A percentile compares a stretch with the other conserved stretches of the same genome.
Evolutionary conservation across 2,329 filamentous ascomycete genomes (phyloP).

Genomic region (Ceratocystis eucalypticola): DNA sequence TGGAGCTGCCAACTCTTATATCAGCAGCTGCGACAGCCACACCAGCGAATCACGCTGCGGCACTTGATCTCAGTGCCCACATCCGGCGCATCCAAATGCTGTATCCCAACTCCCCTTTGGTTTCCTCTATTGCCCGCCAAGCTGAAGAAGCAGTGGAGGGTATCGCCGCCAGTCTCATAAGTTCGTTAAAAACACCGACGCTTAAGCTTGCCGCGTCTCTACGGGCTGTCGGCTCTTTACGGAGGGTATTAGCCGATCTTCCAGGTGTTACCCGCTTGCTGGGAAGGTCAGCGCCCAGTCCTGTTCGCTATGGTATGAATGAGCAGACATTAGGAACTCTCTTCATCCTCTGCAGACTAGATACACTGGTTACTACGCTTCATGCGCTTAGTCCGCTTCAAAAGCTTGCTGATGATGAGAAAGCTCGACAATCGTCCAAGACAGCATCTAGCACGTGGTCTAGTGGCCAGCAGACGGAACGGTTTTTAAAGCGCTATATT

Average conservation of each 20-base stretch:
- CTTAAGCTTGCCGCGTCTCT: slow-evolving; percentile 84
- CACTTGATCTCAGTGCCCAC: slow-evolving; percentile 84
- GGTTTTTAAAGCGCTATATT: slow-evolving; percentile 87
- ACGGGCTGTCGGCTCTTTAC: slow-evolving; percentile 80
- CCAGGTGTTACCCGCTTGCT: slow-evolving; percentile 21
- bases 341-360: slow-evolving; percentile 75
- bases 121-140: slow-evolving; percentile 59
- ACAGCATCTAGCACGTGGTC: slow-evolving; percentile 38
- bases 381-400: slow-evolving; percentile 72
- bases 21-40: slow-evolving; percentile 58
- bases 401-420: slow-evolving; percentile 82
- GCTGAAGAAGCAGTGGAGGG: slow-evolving; percentile 79
- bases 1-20: slow-evolving; percentile 77
- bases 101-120: slow-evolving; percentile 64
- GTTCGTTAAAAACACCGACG: slow-evolving; percentile 58
- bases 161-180: slow-evolving; percentile 74
- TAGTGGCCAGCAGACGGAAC: slow-evolving; percentile 80
- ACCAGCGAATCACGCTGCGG: slow-evolving; percentile 69
- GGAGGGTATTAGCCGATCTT: slow-evolving; percentile 65
- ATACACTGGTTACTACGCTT: slow-evolving; percentile 65
- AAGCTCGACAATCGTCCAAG: slow-evolving; percentile 32
- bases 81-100: slow-evolving; percentile 73
- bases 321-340: slow-evolving; percentile 66
- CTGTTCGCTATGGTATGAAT: slow-evolving; percentile 15
- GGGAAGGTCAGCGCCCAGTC: slow-evolving; percentile 1